Conservation (phyloP, 2,329 filamentous ascomycete species). For the Aureobasidium vineae region DNA sequence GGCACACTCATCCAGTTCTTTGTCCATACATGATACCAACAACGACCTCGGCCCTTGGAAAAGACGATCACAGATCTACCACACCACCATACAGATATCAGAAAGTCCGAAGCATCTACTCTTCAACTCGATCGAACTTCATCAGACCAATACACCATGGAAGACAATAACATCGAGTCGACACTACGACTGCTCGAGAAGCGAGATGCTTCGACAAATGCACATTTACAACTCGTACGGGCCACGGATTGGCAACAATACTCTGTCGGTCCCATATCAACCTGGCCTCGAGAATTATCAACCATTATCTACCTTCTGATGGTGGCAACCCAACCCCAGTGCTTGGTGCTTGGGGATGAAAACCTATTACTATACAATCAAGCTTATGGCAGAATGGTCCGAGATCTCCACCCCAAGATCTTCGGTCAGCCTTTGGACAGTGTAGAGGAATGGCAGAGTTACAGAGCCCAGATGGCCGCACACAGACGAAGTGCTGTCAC, state of each 20-base stretch:
- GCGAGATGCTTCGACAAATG: not conserved
- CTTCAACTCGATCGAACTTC: not conserved
- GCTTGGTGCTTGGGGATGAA: not conserved
- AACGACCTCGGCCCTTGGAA: not conserved
- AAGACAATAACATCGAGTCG: not conserved
- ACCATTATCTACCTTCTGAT: not conserved
- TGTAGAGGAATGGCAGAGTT: not conserved
- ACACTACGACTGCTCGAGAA: conserved; percentile 9
- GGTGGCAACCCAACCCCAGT: not conserved
- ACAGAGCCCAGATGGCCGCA: not conserved
- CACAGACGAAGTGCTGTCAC: not conserved
- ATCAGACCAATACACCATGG: not conserved
- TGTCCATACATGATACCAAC: not conserved
- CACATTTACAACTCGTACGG: not conserved
- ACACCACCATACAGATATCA: not conserved
- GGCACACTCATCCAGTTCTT: not conserved
- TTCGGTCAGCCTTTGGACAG: conserved; percentile 1
- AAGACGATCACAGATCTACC: not conserved
- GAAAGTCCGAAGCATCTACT: not conserved
- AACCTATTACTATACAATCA: conserved; percentile 5
- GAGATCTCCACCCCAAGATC: conserved; percentile 4
- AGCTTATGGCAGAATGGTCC: not conserved
- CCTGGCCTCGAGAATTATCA: conserved; percentile 9
- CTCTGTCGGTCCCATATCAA: not conserved
- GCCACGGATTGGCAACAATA: not conserved